These are phyloP conservation scores for Metschnikowia matae DNA, from an alignment of 805 yeast species.

Conservation along the genomic window DNA sequence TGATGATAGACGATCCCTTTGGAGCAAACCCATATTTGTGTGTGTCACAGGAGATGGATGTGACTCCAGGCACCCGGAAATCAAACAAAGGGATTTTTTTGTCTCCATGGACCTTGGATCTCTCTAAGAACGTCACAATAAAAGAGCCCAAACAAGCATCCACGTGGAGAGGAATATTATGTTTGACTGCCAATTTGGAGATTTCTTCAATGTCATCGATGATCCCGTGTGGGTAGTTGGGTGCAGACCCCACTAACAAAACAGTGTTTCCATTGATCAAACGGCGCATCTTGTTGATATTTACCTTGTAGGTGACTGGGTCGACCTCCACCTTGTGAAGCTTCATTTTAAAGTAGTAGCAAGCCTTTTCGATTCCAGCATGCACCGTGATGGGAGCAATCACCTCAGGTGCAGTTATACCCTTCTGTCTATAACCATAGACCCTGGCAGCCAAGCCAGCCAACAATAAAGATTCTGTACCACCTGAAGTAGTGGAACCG, in stretches of 20 bases:
- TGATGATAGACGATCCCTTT: conserved; percentile 87
- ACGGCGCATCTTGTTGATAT: conserved; percentile 54
- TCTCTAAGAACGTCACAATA: conserved; percentile 72
- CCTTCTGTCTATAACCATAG: conserved; percentile 54
- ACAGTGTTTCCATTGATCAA: conserved; percentile 78
- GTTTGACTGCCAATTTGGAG: conserved; percentile 56
- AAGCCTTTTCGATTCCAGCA: conserved; percentile 94
- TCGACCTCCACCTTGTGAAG: conserved; percentile 77
- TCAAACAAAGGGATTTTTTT: conserved; percentile 57
- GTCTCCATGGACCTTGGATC: conserved; percentile 48
- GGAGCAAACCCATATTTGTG: conserved; percentile 99
- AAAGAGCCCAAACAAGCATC: conserved; percentile 96
- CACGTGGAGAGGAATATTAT: conserved; percentile 85
- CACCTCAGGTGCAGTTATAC: conserved; percentile 73
- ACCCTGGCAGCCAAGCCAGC: conserved; percentile 88
- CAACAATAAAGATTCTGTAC: conserved; percentile 86
- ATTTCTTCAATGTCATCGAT: conserved; percentile 81
- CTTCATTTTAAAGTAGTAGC: conserved; percentile 83
- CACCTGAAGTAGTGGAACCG: conserved; percentile 90
- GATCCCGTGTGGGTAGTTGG: conserved; percentile 95
- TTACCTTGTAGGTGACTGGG: conserved; percentile 62
- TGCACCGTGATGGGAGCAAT: conserved; percentile 87
- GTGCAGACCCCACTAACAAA: conserved; percentile 87
- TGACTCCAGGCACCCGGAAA: conserved; percentile 83
- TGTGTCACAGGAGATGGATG: conserved; percentile 98